A percentile compares a stretch with the other conserved stretches of the same genome.
Evolutionary conservation across 768 basidiomycete species (phyloP).

Genomic region (Gymnopilus junonius): DNA sequence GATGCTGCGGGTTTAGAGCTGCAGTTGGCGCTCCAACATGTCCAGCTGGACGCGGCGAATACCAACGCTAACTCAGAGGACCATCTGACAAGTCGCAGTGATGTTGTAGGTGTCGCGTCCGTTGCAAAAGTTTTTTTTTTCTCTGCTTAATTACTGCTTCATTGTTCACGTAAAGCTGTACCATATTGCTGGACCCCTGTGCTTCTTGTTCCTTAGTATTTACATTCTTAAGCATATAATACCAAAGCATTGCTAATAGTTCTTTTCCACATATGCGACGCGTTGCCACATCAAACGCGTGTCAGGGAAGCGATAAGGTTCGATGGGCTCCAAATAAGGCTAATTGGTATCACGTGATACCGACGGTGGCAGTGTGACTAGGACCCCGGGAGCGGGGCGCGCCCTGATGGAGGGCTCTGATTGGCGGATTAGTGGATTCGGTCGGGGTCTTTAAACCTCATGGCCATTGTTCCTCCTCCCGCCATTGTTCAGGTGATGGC

Average conservation of each 20-base stretch:
- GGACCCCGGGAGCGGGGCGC: conserved; percentile 28
- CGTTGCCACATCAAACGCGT: conserved; percentile 2
- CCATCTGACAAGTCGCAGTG: conserved; percentile 12
- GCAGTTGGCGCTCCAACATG: not conserved
- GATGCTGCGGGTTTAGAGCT: not conserved
- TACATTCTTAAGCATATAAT: not conserved
- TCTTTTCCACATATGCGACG: not conserved
- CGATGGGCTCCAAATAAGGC: conserved; percentile 22
- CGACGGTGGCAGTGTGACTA: conserved; percentile 34
- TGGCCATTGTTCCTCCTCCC: conserved; percentile 39
- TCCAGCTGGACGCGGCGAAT: not conserved
- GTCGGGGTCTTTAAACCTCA: conserved; percentile 15
- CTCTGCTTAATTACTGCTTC: not conserved
- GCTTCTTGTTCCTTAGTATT: conserved; percentile 4
- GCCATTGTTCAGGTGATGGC: conserved; percentile 16
- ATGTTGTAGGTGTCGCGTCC: not conserved
- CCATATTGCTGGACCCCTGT: not conserved
- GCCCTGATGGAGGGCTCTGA: conserved; percentile 19
- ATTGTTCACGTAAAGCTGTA: not conserved
- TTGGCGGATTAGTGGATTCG: conserved; percentile 21
- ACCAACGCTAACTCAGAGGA: conserved; percentile 5
- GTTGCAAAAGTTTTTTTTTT: not conserved
- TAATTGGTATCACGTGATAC: conserved; percentile 33
- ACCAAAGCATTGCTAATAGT: not conserved
- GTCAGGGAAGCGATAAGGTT: not conserved